Percentiles rank a stretch among this genome's conserved stretches.
These are phyloP conservation scores for Syncephalastrum racemosum DNA, from an alignment of 371 early-diverging fungal genomes.

Conservation along the genomic window DNA sequence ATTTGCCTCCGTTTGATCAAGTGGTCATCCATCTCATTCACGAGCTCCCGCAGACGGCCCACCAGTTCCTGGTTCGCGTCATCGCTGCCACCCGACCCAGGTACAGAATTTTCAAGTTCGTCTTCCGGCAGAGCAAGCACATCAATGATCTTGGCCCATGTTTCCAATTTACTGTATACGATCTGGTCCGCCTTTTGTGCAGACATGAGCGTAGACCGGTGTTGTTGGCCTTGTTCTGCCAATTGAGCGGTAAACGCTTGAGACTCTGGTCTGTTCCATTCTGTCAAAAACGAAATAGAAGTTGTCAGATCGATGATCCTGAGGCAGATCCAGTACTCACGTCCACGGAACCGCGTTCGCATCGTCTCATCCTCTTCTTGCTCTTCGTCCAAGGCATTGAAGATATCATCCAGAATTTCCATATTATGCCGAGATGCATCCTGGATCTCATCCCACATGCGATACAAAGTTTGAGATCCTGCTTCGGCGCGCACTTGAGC, in stretches of 20 bases:
- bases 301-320: neutral
- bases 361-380: constrained; percentile 65
- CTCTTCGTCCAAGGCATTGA: constrained; percentile 74
- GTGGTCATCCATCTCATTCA: constrained; percentile 37
- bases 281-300: constrained; percentile 9
- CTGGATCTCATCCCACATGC: constrained; percentile 60
- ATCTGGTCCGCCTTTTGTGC: constrained; percentile 71
- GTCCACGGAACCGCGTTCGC: constrained; percentile 45
- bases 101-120: constrained; percentile 41
- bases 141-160: constrained; percentile 52
- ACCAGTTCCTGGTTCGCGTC: constrained; percentile 11
- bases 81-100: constrained; percentile 8
- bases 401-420: constrained; percentile 63
- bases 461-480: constrained; percentile 61
- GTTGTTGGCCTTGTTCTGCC: constrained; percentile 60
- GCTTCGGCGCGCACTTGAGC: constrained; percentile 75
- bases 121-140: constrained; percentile 30
- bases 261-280: constrained; percentile 66
- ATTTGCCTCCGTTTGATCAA: constrained; percentile 26
- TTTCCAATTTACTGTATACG: constrained; percentile 64
- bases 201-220: constrained; percentile 61
- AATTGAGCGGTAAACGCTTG: constrained; percentile 60
- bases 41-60: constrained; percentile 17
- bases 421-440: constrained; percentile 50
- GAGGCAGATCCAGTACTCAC: constrained; percentile 20